Evolutionary conservation across 164 flowering plant genomes (phyloP), one percentile per base, ranked within the genome.

Genomic region (Vitis cinerea): DNA sequence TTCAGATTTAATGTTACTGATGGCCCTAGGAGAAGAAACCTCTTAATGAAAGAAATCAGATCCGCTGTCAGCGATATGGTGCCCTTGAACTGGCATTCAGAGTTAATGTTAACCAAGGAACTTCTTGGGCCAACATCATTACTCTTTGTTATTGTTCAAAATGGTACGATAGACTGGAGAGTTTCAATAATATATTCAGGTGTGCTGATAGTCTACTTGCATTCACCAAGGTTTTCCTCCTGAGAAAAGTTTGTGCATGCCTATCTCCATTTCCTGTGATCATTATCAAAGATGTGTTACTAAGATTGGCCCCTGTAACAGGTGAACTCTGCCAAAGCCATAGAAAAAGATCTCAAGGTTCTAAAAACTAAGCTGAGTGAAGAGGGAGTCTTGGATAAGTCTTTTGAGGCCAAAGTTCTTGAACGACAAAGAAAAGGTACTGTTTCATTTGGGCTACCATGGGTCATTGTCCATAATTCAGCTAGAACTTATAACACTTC

Each of bases 351-450:
- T 15, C 79, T 81, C 1, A 93, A 91, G 75, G 81, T 70, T 68
- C 72, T 93, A 16, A 92, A 88, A 79, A 74, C 79, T 29, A 91
- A 86, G 76, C 68, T 87, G 44, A 81, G 83, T 72, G 93, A 88
- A 60, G 91, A 84, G 47, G 87, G 69, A 72, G 77, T 87, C 61
- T 31, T 73, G 60, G 85, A 83, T 8, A 91, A 84, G 83, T 85
- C 93, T 47, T 88, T 90, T 29, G 94, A 86, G 64, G 92, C 91
- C 52, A 90, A 90, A 78, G 53, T 85, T 53, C 80, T 86, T 71
- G 98, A 93, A 75, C 74, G 70, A 50, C 88, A 88, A 70, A 88
- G 86, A 23, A 91, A 82, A 90, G 97, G 99, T 90, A 56, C 23
- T 29, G 69, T 54, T 29, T 27, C 64, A 29, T 54, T 63, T 30